phyloP scores from a whole-genome alignment of 192 early-diverging fungal genomes.

The Chytriomyces sp. region DNA sequence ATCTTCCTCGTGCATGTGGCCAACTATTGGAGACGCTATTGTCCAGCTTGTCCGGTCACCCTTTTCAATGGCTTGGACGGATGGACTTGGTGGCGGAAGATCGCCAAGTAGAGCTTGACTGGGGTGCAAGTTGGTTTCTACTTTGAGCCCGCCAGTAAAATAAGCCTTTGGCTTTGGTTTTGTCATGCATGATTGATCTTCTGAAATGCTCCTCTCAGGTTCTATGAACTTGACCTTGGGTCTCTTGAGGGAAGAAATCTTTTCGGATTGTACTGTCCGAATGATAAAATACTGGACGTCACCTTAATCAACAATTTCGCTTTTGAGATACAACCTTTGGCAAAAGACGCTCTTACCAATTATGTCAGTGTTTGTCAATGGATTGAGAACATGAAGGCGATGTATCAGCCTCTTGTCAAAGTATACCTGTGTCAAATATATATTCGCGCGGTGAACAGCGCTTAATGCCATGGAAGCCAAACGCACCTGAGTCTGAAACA shows the following conservation, averaged over 20 bases:
- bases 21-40: slow-evolving; percentile 39
- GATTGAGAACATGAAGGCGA: slow-evolving; percentile 64
- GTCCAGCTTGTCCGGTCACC: slow-evolving; percentile 45
- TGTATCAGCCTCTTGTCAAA: slow-evolving; percentile 67
- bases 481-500: slow-evolving; percentile 62
- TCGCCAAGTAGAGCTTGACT: background rate
- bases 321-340: too few species aligned
- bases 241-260: too few species aligned
- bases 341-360: too few species aligned
- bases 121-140: background rate
- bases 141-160: background rate
- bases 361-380: slow-evolving; percentile 67
- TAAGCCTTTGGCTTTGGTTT: background rate
- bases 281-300: slow-evolving; percentile 68
- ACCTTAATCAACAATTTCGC: too few species aligned
- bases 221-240: too few species aligned
- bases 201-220: too few species aligned
- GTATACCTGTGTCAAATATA: slow-evolving; percentile 39
- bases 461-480: too few species aligned
- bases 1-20: slow-evolving; percentile 40
- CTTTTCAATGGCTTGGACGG: slow-evolving; percentile 44
- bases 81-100: slow-evolving; percentile 43
- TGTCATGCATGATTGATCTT: too few species aligned
- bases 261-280: too few species aligned
- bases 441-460: too few species aligned